Conservation (phyloP, 805 yeast species). For the Metschnikowia rubicola region DNA sequence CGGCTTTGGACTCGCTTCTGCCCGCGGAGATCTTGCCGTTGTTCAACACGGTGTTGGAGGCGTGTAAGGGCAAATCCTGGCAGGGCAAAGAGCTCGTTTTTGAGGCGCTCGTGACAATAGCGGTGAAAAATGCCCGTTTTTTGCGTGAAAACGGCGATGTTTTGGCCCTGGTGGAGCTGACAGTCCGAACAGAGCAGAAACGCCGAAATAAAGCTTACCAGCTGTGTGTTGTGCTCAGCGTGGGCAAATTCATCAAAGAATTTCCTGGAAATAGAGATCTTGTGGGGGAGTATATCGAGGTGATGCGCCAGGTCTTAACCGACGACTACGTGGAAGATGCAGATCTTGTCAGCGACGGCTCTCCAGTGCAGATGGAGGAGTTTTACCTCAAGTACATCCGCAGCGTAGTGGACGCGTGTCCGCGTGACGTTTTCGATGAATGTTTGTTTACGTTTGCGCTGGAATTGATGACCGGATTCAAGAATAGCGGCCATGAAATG, state of each 20-base stretch:
- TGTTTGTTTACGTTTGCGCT: constrained; percentile 28
- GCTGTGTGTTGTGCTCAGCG: constrained; percentile 47
- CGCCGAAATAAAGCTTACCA: constrained; percentile 67
- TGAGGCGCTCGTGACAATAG: constrained; percentile 61
- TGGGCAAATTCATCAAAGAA: constrained; percentile 47
- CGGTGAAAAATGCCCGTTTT: constrained; percentile 42
- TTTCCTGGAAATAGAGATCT: constrained; percentile 36
- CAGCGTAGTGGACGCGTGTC: constrained; percentile 18
- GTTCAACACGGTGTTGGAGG: constrained; percentile 51
- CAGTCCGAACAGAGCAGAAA: constrained; percentile 57
- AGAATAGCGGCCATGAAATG: constrained; percentile 25
- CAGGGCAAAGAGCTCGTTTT: constrained; percentile 78
- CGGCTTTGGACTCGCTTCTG: constrained; percentile 30
- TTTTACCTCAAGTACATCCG: constrained; percentile 35
- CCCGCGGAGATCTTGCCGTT: constrained; percentile 28
- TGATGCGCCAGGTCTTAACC: constrained; percentile 31
- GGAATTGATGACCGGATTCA: constrained; percentile 21
- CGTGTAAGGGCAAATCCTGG: constrained; percentile 81
- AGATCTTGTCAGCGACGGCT: constrained; percentile 14
- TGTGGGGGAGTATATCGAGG: constrained; percentile 35
- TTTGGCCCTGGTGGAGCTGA: constrained; percentile 36
- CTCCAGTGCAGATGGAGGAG: constrained; percentile 44
- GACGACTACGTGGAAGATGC: constrained; percentile 37
- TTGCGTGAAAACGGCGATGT: constrained; percentile 26
- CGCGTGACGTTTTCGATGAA: constrained; percentile 9